Percentiles rank a stretch among this genome's conserved stretches.
These are phyloP conservation scores for Moesziomyces sp. DNA, from an alignment of 1,284 basidiomycete genomes.

Conservation along the genomic window DNA sequence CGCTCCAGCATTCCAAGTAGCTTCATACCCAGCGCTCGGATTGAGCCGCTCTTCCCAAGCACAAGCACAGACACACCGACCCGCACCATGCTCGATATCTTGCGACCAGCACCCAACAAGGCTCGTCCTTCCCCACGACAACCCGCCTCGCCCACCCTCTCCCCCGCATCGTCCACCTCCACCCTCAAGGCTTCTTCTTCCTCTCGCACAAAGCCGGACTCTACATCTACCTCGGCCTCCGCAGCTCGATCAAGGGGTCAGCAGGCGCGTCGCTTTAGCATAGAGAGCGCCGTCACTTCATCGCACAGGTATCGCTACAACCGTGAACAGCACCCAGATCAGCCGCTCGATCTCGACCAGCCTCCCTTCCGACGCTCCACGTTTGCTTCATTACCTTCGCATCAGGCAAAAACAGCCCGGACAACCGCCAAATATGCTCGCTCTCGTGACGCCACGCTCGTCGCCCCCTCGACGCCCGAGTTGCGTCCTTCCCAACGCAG, in stretches of 20 bases:
- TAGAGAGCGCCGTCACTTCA: constrained; percentile 35
- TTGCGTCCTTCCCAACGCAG: constrained; percentile 10
- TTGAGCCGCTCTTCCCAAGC: neutral
- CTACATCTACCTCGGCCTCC: constrained; percentile 4
- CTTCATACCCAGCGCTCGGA: neutral
- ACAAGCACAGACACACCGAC: neutral
- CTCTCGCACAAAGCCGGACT: constrained; percentile 5
- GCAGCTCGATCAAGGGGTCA: constrained; percentile 43
- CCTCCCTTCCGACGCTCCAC: constrained; percentile 19
- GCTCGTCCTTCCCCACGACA: constrained; percentile 4
- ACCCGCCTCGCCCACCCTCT: constrained; percentile 21
- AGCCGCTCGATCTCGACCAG: constrained; percentile 4
- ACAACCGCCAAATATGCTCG: constrained; percentile 6
- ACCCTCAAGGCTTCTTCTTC: constrained; percentile 37
- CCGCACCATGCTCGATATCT: constrained; percentile 29
- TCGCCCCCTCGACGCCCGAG: constrained; percentile 7
- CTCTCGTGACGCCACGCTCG: neutral
- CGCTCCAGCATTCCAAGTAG: neutral
- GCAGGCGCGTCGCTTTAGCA: constrained; percentile 34
- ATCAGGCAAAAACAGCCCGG: neutral
- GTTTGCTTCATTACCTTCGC: constrained; percentile 1
- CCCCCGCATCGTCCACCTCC: constrained; percentile 47
- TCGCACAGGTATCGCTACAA: constrained; percentile 12
- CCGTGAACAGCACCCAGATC: neutral
- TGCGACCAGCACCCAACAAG: constrained; percentile 27